phyloP scores from a whole-genome alignment of 768 basidiomycete species.

The Boletus tylopilopsis region DNA sequence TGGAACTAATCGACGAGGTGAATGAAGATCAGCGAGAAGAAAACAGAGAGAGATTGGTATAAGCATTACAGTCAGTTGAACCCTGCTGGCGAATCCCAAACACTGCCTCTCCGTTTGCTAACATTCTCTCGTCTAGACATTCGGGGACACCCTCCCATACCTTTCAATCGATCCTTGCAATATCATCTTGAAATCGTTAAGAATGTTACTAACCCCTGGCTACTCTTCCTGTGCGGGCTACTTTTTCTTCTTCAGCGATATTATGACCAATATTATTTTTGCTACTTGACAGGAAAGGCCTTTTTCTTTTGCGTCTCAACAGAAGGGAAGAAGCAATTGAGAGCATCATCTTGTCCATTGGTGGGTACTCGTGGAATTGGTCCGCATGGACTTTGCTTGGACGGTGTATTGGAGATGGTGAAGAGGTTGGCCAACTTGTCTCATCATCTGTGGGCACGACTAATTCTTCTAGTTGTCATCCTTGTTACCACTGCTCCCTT shows the following conservation, averaged over 20 bases:
- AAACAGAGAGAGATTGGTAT: slow-evolving; percentile 81
- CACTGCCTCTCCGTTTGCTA: not conserved
- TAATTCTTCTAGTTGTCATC: slow-evolving; percentile 38
- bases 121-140: slow-evolving; percentile 43
- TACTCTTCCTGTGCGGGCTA: slow-evolving; percentile 66
- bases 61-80: slow-evolving; percentile 62
- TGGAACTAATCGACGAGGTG: slow-evolving; percentile 2
- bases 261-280: not conserved
- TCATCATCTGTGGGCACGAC: not conserved
- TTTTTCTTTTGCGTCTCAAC: slow-evolving; percentile 76
- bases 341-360: slow-evolving; percentile 68
- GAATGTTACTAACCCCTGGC: slow-evolving; percentile 69
- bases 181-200: slow-evolving; percentile 59
- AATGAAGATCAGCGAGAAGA: slow-evolving; percentile 75
- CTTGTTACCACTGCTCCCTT: slow-evolving; percentile 42
- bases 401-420: slow-evolving; percentile 73
- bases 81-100: not conserved
- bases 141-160: slow-evolving; percentile 63
- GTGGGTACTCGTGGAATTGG: slow-evolving; percentile 90
- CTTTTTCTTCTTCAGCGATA: not conserved
- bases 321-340: slow-evolving; percentile 87
- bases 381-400: slow-evolving; percentile 84
- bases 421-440: slow-evolving; percentile 58
- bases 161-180: slow-evolving; percentile 56
- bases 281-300: slow-evolving; percentile 58